Evolutionary conservation across 257 asterid species (phyloP).

Genomic region (Pogostemon cablin): DNA sequence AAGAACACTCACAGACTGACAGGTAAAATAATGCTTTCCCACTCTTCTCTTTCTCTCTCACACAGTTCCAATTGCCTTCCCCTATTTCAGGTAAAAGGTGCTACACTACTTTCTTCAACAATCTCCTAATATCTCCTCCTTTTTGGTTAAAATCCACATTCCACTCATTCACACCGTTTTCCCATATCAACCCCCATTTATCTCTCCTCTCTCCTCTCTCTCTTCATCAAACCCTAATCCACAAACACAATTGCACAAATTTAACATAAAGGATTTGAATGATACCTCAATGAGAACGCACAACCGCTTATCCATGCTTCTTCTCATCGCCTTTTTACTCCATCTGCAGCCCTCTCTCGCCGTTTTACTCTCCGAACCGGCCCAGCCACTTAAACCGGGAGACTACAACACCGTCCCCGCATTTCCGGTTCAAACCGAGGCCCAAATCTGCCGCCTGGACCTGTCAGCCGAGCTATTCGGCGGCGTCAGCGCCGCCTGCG

Average conservation of each 20-base stretch:
- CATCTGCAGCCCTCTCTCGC: conserved; percentile 36
- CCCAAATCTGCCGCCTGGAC: conserved; percentile 73
- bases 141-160: conserved; percentile 38
- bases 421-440: conserved; percentile 68
- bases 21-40: background rate
- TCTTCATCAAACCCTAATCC: conserved; percentile 23
- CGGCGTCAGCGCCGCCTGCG: conserved; percentile 89
- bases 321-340: conserved; percentile 19
- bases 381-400: conserved; percentile 71
- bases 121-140: conserved; percentile 40
- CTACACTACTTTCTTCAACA: conserved; percentile 27
- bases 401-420: conserved; percentile 91
- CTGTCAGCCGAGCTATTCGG: conserved; percentile 88
- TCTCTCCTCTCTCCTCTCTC: background rate
- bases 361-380: conserved; percentile 65
- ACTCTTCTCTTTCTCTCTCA: background rate
- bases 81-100: conserved; percentile 37
- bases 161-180: conserved; percentile 37
- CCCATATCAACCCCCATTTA: conserved; percentile 19
- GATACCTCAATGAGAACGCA: conserved; percentile 32
- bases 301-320: conserved; percentile 14
- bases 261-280: background rate
- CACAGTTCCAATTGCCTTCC: conserved; percentile 24
- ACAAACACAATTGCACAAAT: background rate
- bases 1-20: background rate